A percentile compares a stretch with the other conserved stretches of the same genome.
Conservation (phyloP, 169 alveolate species). For the Cryptosporidium viatorum region DNA sequence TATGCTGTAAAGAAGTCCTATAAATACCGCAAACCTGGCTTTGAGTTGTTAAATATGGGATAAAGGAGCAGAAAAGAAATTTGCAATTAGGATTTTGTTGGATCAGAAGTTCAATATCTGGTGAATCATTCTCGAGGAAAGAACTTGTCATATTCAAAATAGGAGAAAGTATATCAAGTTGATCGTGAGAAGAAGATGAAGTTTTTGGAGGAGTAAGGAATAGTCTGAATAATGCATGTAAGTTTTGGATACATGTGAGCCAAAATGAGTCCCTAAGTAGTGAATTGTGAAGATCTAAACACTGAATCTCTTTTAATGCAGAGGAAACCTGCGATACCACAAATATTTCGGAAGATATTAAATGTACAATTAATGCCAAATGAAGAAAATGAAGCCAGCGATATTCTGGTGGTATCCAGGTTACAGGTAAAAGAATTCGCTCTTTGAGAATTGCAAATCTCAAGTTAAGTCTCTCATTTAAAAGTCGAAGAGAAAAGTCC, state of each 20-base stretch:
- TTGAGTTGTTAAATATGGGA: constrained; percentile 32
- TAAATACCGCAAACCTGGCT: constrained; percentile 37
- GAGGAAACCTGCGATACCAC: constrained; percentile 53
- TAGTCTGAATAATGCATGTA: constrained; percentile 3
- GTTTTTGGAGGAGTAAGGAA: constrained; percentile 53
- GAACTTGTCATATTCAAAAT: constrained; percentile 29
- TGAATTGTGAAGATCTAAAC: constrained; percentile 19
- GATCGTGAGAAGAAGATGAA: constrained; percentile 36
- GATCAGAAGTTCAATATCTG: constrained; percentile 7
- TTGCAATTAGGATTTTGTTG: neutral
- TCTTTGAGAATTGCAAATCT: constrained; percentile 56
- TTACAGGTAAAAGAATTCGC: constrained; percentile 35
- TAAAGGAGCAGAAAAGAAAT: constrained; percentile 25
- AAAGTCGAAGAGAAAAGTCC: constrained; percentile 37
- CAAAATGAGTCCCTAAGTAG: constrained; percentile 29
- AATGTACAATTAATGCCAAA: constrained; percentile 21
- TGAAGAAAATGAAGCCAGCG: constrained; percentile 69
- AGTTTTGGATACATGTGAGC: constrained; percentile 42
- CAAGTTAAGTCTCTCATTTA: constrained; percentile 3
- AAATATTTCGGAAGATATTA: constrained; percentile 47
- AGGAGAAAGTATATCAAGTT: constrained; percentile 50
- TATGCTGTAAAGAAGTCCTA: constrained; percentile 29
- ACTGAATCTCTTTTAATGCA: constrained; percentile 33
- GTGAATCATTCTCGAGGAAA: constrained; percentile 16
- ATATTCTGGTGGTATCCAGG: constrained; percentile 64